phyloP scores from a whole-genome alignment of 1,284 basidiomycete genomes.

The Kwoniella shivajii region DNA sequence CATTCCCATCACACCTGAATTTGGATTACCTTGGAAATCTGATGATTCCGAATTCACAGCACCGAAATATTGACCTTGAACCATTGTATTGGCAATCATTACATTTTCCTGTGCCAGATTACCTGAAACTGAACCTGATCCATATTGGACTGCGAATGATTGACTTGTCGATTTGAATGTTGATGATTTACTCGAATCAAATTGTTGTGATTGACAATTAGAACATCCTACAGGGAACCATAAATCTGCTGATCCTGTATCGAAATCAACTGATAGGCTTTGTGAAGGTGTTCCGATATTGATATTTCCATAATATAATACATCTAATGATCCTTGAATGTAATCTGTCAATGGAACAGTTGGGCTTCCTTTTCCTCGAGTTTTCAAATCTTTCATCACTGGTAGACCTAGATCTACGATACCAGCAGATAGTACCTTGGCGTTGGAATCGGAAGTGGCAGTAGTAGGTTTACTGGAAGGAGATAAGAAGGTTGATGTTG shows the following conservation, averaged over 20 bases:
- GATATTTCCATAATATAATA: conserved; percentile 37
- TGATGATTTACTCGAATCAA: conserved; percentile 20
- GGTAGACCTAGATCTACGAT: no score
- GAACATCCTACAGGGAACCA: conserved; percentile 31
- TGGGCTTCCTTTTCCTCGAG: conserved; percentile 3
- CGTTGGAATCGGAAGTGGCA: not conserved
- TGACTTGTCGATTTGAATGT: conserved; percentile 22
- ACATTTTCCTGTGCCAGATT: conserved; percentile 69
- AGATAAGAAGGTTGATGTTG: conserved; percentile 1
- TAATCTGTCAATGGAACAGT: conserved; percentile 27
- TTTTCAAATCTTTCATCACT: not conserved
- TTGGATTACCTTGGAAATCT: conserved; percentile 47
- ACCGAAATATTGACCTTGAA: conserved; percentile 55
- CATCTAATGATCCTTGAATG: conserved; percentile 32
- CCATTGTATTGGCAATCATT: conserved; percentile 74
- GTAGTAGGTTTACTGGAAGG: not conserved
- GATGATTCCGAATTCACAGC: conserved; percentile 51
- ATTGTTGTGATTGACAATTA: conserved; percentile 27
- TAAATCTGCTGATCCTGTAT: conserved; percentile 57
- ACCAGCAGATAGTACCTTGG: not conserved
- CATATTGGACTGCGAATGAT: conserved; percentile 36
- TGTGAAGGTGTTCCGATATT: conserved; percentile 42
- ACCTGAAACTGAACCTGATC: conserved; percentile 71
- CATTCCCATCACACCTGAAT: conserved; percentile 55
- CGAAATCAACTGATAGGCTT: conserved; percentile 55